These are phyloP conservation scores for Hordeum pubiflorum DNA, from an alignment of 202 grass and related monocot genomes.

Conservation along the genomic window DNA sequence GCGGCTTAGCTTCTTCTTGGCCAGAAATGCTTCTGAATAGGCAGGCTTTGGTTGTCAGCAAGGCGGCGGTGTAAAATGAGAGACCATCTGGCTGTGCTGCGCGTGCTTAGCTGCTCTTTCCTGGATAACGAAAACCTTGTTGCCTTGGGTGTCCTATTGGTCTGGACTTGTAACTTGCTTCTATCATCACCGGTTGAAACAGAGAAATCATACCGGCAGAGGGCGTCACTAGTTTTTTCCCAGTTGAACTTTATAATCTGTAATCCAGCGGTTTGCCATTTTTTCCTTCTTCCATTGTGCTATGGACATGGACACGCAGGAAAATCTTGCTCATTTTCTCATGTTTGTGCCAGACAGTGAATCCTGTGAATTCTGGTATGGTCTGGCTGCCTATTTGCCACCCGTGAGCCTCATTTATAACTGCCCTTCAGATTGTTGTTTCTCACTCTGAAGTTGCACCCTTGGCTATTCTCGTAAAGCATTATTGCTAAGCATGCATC, in stretches of 20 bases:
- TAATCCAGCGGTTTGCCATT: constrained; percentile 15
- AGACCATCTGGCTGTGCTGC: constrained; percentile 18
- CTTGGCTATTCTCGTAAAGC: no score
- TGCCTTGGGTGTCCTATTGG: constrained; percentile 21
- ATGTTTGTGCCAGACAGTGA: background rate
- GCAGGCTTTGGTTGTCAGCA: constrained; percentile 10
- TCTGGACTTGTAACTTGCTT: constrained; percentile 30
- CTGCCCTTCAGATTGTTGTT: background rate
- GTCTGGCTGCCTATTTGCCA: background rate
- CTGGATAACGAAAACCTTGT: constrained; percentile 23
- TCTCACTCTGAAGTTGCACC: background rate
- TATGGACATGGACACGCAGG: constrained; percentile 25
- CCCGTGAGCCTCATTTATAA: no score
- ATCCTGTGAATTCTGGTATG: background rate
- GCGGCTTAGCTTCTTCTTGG: constrained; percentile 42
- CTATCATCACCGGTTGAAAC: constrained; percentile 19
- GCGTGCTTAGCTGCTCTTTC: constrained; percentile 12
- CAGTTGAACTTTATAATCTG: constrained; percentile 25
- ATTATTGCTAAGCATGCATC: no score
- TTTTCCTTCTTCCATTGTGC: background rate
- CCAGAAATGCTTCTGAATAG: constrained; percentile 13
- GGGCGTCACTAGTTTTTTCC: constrained; percentile 20
- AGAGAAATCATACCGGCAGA: constrained; percentile 17
- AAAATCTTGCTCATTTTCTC: constrained; percentile 32
- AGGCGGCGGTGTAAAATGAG: constrained; percentile 16